Evolutionary conservation across 495 filamentous ascomycete genomes (phyloP).

Genomic region (Filosporella fistucella): DNA sequence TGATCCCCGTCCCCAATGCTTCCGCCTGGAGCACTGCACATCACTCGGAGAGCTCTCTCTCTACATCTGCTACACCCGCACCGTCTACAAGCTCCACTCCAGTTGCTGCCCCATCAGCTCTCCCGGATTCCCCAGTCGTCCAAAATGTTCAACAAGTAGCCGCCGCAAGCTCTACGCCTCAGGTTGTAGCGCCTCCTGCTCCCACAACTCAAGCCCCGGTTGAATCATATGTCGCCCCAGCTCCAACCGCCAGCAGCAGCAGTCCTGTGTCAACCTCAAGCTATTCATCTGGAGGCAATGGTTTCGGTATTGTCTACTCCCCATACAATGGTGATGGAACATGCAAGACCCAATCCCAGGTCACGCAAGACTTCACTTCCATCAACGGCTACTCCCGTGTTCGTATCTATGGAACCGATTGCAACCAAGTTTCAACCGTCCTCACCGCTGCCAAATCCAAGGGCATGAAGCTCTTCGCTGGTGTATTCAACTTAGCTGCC

Average conservation of each 20-base stretch:
- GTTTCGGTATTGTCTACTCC: constrained; percentile 64
- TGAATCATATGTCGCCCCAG: constrained; percentile 11
- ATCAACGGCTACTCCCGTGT: constrained; percentile 51
- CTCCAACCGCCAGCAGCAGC: constrained; percentile 8
- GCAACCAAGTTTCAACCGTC: constrained; percentile 61
- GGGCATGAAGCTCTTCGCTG: constrained; percentile 65
- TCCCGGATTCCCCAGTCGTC: not conserved
- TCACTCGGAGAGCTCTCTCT: not conserved
- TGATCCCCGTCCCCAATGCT: not conserved
- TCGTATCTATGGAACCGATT: constrained; percentile 80
- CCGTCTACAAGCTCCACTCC: constrained; percentile 2
- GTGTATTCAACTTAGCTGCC: constrained; percentile 61
- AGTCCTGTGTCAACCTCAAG: constrained; percentile 14
- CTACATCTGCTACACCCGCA: not conserved
- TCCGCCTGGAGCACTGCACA: constrained; percentile 6
- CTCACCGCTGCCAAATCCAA: constrained; percentile 51
- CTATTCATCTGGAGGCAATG: constrained; percentile 19
- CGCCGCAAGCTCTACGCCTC: not conserved
- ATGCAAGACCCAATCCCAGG: constrained; percentile 62
- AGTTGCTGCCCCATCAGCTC: not conserved
- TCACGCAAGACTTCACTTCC: constrained; percentile 56
- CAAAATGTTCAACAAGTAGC: not conserved
- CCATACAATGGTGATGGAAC: constrained; percentile 62
- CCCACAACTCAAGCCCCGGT: constrained; percentile 5
- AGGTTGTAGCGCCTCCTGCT: not conserved